Base-by-base conservation (phyloP, 805 yeast genomes). In the Isabelozyma pseudorhagii region DNA sequence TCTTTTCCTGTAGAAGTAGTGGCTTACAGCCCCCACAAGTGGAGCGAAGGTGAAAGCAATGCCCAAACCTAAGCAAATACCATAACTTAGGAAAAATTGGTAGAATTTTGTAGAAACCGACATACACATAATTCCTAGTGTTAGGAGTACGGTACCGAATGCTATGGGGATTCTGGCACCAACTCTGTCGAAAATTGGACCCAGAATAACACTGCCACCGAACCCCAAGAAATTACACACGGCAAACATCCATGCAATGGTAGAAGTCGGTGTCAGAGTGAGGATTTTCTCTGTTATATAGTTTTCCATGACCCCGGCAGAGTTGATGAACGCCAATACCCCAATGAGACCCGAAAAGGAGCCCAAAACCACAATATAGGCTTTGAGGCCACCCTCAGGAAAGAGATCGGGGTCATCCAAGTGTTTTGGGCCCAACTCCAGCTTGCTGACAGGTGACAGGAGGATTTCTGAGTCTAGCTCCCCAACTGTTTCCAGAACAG, bases 241-340 rank as follows among this genome's bases (percentile, higher is more conserved):
- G 9, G 67, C 61, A 51, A 64, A 66, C 8, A 66, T 62, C 71
- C 69, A 66, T 5, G 63, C 67, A 5, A 64, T 54, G 1, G 58
- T 52, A 8, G 66, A 53, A 2, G 54, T 46, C 1, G 54, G 45
- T 5, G 51, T 46, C 31, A 50, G 50, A 8, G 51, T 45, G 10
- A 64, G 49, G 8, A 58, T 46, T 39, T 53, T 44, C 6, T 49
- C 46, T 14, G 44, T 38, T 8, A 66, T 43, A 47, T 63, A 63
- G 27, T 53, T 54, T 46, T 63, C 61, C 8, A 63, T 34, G 3
- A 63, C 67, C 4, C 68, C 69, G 17, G 52, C 50, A 4, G 68
- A 54, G 45, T 66, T 66, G 36, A 62, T 53, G 50, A 66, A 64
- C 9, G 67, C 59, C 25, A 66, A 48, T 4, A 57, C 52, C 0